phyloP scores from a whole-genome alignment of 305 asterid species.

The Fraxinus sp. region DNA sequence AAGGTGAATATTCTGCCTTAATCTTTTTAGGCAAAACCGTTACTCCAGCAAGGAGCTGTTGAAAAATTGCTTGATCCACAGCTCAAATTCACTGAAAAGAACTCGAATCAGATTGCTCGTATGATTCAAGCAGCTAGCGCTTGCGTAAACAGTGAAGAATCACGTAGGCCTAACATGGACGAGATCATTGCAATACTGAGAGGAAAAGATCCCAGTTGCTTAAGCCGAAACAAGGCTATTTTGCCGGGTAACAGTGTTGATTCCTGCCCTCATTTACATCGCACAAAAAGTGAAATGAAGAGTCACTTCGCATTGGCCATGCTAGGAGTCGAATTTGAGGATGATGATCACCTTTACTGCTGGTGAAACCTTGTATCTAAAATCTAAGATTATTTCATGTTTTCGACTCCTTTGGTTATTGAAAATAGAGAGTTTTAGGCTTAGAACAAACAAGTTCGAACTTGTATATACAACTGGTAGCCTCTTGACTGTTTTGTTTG shows the following conservation, averaged over 20 bases:
- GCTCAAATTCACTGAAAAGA: conserved; percentile 35
- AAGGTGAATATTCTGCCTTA: background rate
- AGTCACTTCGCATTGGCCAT: conserved; percentile 80
- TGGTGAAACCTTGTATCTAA: conserved; percentile 35
- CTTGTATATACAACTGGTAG: conserved; percentile 39
- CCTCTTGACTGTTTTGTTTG: conserved; percentile 25
- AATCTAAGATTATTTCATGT: background rate
- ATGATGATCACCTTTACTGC: conserved; percentile 46
- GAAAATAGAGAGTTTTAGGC: conserved; percentile 22
- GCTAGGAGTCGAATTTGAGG: conserved; percentile 77
- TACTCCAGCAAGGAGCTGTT: conserved; percentile 55
- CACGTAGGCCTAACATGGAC: conserved; percentile 61
- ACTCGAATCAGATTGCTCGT: conserved; percentile 37
- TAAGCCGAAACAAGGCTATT: conserved; percentile 42
- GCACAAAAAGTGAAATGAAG: conserved; percentile 65
- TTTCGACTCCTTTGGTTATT: background rate
- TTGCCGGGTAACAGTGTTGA: conserved; percentile 37
- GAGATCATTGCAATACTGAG: conserved; percentile 54
- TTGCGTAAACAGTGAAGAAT: conserved; percentile 62
- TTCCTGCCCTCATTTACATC: conserved; percentile 40
- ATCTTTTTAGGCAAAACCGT: conserved; percentile 66
- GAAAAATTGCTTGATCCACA: conserved; percentile 62
- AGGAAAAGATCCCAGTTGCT: conserved; percentile 41
- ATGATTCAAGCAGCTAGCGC: conserved; percentile 74
- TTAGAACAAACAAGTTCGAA: conserved; percentile 31